Percentiles rank a stretch among this genome's conserved stretches.
phyloP scores from a whole-genome alignment of 768 basidiomycete species.

The Calocybe cyanea region DNA sequence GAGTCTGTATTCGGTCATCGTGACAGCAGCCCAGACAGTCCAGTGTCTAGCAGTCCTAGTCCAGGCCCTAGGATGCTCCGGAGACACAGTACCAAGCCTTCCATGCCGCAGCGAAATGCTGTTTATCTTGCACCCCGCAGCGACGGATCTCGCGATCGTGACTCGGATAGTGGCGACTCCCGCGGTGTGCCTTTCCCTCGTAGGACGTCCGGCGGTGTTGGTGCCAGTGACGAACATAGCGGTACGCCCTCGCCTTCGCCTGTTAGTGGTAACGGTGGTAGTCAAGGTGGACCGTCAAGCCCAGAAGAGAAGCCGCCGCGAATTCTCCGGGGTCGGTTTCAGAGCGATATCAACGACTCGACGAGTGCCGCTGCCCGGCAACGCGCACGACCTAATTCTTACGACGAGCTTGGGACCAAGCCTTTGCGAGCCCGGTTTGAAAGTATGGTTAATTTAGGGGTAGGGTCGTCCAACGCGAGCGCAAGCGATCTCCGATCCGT shows the following conservation, averaged over 20 bases:
- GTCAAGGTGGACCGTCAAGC: slow-evolving; percentile 26
- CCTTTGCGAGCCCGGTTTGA: slow-evolving; percentile 62
- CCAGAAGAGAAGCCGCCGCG: slow-evolving; percentile 34
- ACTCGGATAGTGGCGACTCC: slow-evolving; percentile 33
- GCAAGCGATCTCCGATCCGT: slow-evolving; percentile 58
- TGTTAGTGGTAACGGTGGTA: too few relatives aligned
- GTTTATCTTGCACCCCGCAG: slow-evolving; percentile 40
- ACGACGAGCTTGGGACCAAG: slow-evolving; percentile 60
- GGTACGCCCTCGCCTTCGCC: slow-evolving; percentile 29
- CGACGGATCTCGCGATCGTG: slow-evolving; percentile 28
- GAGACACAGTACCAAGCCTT: slow-evolving; percentile 54
- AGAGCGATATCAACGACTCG: slow-evolving; percentile 65
- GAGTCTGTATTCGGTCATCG: slow-evolving; percentile 39
- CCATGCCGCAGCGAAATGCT: slow-evolving; percentile 36
- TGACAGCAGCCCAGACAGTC: slow-evolving; percentile 58
- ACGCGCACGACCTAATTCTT: slow-evolving; percentile 59
- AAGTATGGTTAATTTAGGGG: slow-evolving; percentile 66
- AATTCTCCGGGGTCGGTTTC: slow-evolving; percentile 59
- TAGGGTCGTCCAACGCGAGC: slow-evolving; percentile 46
- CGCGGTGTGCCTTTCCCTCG: slow-evolving; percentile 67
- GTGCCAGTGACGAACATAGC: slow-evolving; percentile 48
- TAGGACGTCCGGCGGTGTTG: slow-evolving; percentile 20
- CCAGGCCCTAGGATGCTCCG: slow-evolving; percentile 43
- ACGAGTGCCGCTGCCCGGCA: slow-evolving; percentile 41
- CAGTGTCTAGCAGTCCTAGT: slow-evolving; percentile 22